Evolutionary conservation across 177 flowering plant species (phyloP).

Genomic region (Vitis hybrid): DNA sequence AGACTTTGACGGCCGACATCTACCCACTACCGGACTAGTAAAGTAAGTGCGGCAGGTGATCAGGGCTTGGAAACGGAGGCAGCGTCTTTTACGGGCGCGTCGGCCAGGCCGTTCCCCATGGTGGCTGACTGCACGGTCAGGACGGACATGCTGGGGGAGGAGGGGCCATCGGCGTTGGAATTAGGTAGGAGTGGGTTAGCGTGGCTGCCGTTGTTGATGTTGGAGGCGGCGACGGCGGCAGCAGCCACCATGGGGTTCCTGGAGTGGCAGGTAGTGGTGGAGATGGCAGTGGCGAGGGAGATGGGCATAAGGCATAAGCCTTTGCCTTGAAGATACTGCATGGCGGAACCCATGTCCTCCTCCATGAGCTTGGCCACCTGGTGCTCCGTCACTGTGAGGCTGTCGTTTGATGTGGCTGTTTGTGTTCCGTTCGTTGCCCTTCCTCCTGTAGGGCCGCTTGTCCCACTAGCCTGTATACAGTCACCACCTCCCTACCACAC

Average conservation of each 20-base stretch:
- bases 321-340: conserved; percentile 96
- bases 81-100: conserved; percentile 43
- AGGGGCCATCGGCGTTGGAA: conserved; percentile 45
- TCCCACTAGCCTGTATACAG: conserved; percentile 34
- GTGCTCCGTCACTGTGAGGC: conserved; percentile 68
- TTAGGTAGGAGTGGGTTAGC: conserved; percentile 15
- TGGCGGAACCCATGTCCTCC: conserved; percentile 94
- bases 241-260: conserved; percentile 24
- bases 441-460: conserved; percentile 13
- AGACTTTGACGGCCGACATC: no score
- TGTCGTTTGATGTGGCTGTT: conserved; percentile 50
- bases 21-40: neutral
- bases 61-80: conserved; percentile 73
- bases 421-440: conserved; percentile 38
- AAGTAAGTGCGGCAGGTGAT: conserved; percentile 11
- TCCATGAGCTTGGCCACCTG: conserved; percentile 94
- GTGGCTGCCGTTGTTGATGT: conserved; percentile 5
- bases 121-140: conserved; percentile 74
- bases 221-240: conserved; percentile 8
- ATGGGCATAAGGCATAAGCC: conserved; percentile 99
- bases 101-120: conserved; percentile 41
- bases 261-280: conserved; percentile 66
- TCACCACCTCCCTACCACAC: conserved; percentile 41
- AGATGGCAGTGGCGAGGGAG: conserved; percentile 89
- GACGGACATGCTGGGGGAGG: conserved; percentile 77